phyloP scores from a whole-genome alignment of 441 rosid genomes.

The Gossypium gossypioides region DNA sequence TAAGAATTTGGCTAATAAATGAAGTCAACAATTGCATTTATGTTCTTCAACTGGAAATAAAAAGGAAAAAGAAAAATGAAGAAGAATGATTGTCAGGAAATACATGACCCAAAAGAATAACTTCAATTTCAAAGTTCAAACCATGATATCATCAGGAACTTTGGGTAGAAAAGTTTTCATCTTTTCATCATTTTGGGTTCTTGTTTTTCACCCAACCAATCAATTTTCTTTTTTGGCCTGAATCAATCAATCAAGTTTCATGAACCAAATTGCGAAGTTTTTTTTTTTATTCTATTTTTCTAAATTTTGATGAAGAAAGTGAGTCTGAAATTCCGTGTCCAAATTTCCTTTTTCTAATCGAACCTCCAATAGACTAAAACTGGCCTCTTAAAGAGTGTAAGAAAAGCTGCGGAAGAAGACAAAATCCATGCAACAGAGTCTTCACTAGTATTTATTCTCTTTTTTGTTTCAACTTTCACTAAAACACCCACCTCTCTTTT shows the following conservation, averaged over 20 bases:
- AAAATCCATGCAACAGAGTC: constrained; percentile 28
- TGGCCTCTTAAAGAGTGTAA: constrained; percentile 8
- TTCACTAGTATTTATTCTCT: constrained; percentile 31
- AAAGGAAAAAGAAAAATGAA: background rate
- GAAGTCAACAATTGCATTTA: constrained; percentile 6
- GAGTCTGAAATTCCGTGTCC: constrained; percentile 27
- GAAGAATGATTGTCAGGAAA: background rate
- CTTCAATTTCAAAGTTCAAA: background rate
- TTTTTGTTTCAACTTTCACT: constrained; percentile 17
- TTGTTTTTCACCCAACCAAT: constrained; percentile 22
- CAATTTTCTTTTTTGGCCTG: constrained; percentile 4
- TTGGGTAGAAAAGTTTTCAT: background rate
- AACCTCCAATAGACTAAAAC: constrained; percentile 31
- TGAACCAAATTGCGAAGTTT: constrained; percentile 2
- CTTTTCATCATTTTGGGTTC: constrained; percentile 4
- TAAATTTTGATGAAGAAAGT: background rate
- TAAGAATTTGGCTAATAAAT: background rate
- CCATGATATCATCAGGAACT: background rate
- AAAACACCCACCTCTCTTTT: background rate
- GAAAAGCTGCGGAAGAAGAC: constrained; percentile 41
- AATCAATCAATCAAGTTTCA: constrained; percentile 21
- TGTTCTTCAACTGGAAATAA: background rate
- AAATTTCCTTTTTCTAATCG: constrained; percentile 31
- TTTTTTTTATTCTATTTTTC: background rate
- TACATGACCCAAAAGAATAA: background rate